Conservation (phyloP, 345 rosid species). For the Erysimum cheiranthoides region DNA sequence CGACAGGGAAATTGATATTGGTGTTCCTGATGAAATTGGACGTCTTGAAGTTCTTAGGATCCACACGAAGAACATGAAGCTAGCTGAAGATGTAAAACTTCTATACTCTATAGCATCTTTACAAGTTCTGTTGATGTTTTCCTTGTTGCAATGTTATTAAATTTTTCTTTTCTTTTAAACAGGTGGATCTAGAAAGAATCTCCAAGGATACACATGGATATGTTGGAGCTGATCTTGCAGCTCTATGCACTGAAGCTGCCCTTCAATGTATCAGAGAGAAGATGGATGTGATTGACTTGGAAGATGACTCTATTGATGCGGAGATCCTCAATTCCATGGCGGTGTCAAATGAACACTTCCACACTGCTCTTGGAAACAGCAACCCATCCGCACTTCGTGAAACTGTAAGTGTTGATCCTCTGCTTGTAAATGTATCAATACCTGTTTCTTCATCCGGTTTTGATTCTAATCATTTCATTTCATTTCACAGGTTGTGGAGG, state of each 20-base stretch:
- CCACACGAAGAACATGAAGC: slow-evolving; percentile 98
- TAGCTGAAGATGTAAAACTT: slow-evolving; percentile 77
- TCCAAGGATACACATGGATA: slow-evolving; percentile 93
- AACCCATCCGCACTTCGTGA: slow-evolving; percentile 88
- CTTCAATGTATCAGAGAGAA: slow-evolving; percentile 98
- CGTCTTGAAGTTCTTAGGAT: slow-evolving; percentile 98
- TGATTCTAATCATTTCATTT: not conserved
- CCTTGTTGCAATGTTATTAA: slow-evolving; percentile 13
- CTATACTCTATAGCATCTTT: not conserved
- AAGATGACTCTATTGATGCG: slow-evolving; percentile 94
- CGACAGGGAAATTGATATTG: slow-evolving; percentile 93
- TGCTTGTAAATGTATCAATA: not conserved
- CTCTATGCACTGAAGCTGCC: slow-evolving; percentile 96
- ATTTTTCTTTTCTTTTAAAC: slow-evolving; percentile 17
- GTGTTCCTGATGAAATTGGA: slow-evolving; percentile 98
- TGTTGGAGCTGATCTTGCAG: slow-evolving; percentile 99
- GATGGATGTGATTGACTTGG: slow-evolving; percentile 97
- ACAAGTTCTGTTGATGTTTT: not conserved
- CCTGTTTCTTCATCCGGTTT: not conserved
- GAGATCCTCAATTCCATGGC: slow-evolving; percentile 96
- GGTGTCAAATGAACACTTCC: slow-evolving; percentile 90
- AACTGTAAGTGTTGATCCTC: slow-evolving; percentile 58
- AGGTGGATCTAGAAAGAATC: slow-evolving; percentile 95
- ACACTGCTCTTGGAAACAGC: slow-evolving; percentile 88
- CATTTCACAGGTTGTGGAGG: slow-evolving; percentile 84